phyloP scores from a whole-genome alignment of 768 basidiomycete species.

The Termitomyces bulborhizus region DNA sequence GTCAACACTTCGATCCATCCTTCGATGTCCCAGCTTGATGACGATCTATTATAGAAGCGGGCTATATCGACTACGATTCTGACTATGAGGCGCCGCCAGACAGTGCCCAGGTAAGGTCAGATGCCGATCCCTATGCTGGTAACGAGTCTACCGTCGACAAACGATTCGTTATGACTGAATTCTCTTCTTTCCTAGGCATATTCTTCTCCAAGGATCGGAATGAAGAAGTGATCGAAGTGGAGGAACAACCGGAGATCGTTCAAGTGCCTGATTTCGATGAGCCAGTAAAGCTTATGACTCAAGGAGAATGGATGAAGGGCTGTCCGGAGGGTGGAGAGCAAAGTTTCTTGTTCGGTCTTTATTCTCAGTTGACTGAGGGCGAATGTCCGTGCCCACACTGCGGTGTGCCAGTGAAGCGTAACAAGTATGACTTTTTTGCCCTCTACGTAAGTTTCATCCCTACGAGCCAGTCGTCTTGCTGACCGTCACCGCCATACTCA shows the following conservation, averaged over 20 bases:
- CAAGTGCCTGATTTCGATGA: slow-evolving; percentile 36
- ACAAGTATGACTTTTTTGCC: slow-evolving; percentile 77
- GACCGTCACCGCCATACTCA: slow-evolving; percentile 24
- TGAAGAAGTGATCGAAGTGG: slow-evolving; percentile 89
- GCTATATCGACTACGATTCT: slow-evolving; percentile 78
- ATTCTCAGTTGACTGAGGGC: slow-evolving; percentile 63
- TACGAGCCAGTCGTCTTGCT: not conserved
- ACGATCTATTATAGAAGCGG: slow-evolving; percentile 31
- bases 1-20: slow-evolving; percentile 17
- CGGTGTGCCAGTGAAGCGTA: slow-evolving; percentile 51
- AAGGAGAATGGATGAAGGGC: slow-evolving; percentile 96
- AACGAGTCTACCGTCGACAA: slow-evolving; percentile 11
- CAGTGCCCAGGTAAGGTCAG: slow-evolving; percentile 33
- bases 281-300: slow-evolving; percentile 64
- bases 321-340: slow-evolving; percentile 94
- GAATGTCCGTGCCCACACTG: slow-evolving; percentile 72
- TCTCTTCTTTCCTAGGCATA: slow-evolving; percentile 45
- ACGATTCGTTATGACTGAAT: slow-evolving; percentile 5
- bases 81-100: slow-evolving; percentile 54
- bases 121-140: slow-evolving; percentile 90
- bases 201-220: slow-evolving; percentile 94
- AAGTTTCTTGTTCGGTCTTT: slow-evolving; percentile 79
- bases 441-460: slow-evolving; percentile 56
- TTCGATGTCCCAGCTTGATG: not conserved
- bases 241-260: slow-evolving; percentile 64